A percentile compares a stretch with the other conserved stretches of the same genome.
Evolutionary conservation across 2,329 filamentous ascomycete species (phyloP).

Genomic region (Fusarium brevicatenulatum): DNA sequence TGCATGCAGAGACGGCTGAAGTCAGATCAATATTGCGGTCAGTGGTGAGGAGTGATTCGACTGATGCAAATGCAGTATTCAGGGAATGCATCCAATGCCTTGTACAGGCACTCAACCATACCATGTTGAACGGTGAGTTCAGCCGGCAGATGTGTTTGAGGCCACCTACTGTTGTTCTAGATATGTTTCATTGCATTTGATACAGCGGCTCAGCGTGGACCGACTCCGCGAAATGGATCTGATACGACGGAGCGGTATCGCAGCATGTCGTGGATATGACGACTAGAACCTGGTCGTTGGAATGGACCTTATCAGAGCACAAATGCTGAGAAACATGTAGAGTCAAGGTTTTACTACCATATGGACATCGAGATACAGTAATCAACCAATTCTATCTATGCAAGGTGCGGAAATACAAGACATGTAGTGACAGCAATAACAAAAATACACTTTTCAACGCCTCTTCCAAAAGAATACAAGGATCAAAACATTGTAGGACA

Average conservation of each 20-base stretch:
- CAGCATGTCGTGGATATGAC: neutral
- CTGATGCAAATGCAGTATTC: neutral
- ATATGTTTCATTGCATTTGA: neutral
- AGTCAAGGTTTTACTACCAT: neutral
- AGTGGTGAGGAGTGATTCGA: neutral
- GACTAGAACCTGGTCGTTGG: neutral
- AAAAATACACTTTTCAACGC: conserved; percentile 8
- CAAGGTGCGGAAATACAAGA: neutral
- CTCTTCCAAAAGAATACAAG: conserved; percentile 37
- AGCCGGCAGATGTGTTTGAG: neutral
- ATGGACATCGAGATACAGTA: accelerated
- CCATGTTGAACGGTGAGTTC: neutral
- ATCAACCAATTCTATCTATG: neutral
- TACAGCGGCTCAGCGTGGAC: neutral
- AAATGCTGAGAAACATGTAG: neutral
- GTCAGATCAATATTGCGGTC: neutral
- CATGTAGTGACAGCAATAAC: neutral
- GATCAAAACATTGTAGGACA: conserved; percentile 37
- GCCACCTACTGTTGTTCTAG: neutral
- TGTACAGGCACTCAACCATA: neutral
- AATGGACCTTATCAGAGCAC: neutral
- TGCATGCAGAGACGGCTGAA: neutral
- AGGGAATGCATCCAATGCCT: neutral
- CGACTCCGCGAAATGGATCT: neutral
- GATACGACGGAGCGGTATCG: neutral